Base-by-base conservation (phyloP, 1,284 basidiomycete species). In the Austroboletus novae-zelandiae region DNA sequence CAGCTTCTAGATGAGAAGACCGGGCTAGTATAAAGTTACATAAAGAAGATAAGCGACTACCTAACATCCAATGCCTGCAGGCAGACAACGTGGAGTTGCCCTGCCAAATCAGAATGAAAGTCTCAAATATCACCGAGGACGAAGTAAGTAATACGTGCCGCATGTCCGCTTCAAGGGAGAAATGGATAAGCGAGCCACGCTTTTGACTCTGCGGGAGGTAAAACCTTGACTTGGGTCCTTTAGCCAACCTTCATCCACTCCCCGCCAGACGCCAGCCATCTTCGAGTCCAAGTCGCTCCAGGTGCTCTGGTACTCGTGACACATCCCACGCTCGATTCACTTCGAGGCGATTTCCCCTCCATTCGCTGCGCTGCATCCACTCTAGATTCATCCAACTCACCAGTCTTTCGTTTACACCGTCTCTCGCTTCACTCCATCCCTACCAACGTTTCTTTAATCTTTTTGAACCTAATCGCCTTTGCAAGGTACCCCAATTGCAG, bases 51-150 rank as follows among this genome's bases (percentile, higher is more conserved):
- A 60, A 48, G 62, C 50, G 54, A 55, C 52, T 53, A 61, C 54
- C 54, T 51, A 58, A 65, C 60, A 63, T 54, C 47, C 40, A 51
- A 65, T 76, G 81, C 83, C 81, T 83, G 80, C 80, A 83, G 82
- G 83, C 83, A 81, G 67, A 73, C 73, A 83, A 83, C 83, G 82
- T 84, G 69, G 72, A 60, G 58, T 67, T 61, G 51, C 47, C 56
- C 52, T 66, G 51, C 68, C 67, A 61, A 66, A 66, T 66, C 61
- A 49, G 65, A 61, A 54, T 51, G 35, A 65, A 55, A 41, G 51
- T 31, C 47, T 53, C 49, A 57, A 69, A 67, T 63, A 55, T 63
- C 51, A 48, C 64, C 67, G 68, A 67, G 55, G 60, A 66, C 61
- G 43, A 62, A 64, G 59, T 60, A 56, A 61, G 63, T 67, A 69